Percentiles rank a stretch among this genome's conserved stretches.
Conservation (phyloP, 2,329 filamentous ascomycete genomes). For the Grosmannia serpens region DNA sequence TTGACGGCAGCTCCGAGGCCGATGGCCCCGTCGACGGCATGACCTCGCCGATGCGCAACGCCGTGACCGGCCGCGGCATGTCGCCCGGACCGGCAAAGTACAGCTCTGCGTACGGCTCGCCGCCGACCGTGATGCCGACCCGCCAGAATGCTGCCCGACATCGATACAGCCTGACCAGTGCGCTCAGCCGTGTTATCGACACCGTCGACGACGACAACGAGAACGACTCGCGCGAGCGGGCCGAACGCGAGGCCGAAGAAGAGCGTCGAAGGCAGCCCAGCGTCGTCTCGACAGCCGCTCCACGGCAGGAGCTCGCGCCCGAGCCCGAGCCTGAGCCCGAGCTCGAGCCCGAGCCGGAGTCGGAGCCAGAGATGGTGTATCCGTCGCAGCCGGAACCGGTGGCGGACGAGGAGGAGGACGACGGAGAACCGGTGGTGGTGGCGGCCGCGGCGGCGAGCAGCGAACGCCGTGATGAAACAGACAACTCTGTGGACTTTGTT, state of each 20-base stretch:
- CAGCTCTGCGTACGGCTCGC: conserved; percentile 15
- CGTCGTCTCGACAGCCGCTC: no score
- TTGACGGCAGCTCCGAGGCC: conserved; percentile 12
- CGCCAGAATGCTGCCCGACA: conserved; percentile 12
- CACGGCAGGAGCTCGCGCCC: not conserved
- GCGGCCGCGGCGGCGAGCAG: not conserved
- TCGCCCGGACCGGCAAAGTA: conserved; percentile 14
- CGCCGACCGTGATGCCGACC: conserved; percentile 10
- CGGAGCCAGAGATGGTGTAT: not conserved
- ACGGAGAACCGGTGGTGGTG: no score
- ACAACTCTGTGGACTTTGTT: conserved; percentile 1
- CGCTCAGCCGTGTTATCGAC: conserved; percentile 11
- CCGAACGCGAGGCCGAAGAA: conserved; percentile 8
- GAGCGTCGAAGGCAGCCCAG: not conserved
- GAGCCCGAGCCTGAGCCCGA: not conserved
- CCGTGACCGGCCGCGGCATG: conserved; percentile 11
- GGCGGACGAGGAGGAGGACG: not conserved
- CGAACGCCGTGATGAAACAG: not conserved
- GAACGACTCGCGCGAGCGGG: conserved; percentile 10
- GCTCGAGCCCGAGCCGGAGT: not conserved
- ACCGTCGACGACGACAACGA: conserved; percentile 14
- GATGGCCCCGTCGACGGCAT: conserved; percentile 7
- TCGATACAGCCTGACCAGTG: conserved; percentile 13
- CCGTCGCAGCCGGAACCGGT: not conserved
- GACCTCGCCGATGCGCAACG: conserved; percentile 1